Evolutionary conservation across 2,329 filamentous ascomycete genomes (phyloP).

Genomic region (Arthrinium puccinioides): DNA sequence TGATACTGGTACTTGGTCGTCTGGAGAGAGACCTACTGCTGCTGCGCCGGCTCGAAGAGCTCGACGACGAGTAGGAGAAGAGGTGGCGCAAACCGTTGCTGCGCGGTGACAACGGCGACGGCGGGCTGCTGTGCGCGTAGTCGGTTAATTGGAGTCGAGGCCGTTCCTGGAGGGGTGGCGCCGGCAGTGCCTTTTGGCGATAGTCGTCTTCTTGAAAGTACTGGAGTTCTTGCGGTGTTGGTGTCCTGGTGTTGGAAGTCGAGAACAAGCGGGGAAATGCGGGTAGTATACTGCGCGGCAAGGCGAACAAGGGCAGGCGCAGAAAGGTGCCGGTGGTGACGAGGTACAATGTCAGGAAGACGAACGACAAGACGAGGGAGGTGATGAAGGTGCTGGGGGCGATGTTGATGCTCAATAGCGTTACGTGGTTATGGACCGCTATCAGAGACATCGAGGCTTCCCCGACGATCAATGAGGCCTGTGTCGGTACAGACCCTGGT

Average conservation of each 20-base stretch:
- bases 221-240: background rate
- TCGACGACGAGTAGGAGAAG: conserved; percentile 13
- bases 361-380: conserved; percentile 38
- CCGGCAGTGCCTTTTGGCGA: conserved; percentile 6
- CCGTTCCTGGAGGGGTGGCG: conserved; percentile 8
- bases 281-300: conserved; percentile 5
- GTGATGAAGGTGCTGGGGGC: conserved; percentile 52
- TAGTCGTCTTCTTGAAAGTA: conserved; percentile 22
- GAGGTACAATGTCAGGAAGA: conserved; percentile 44
- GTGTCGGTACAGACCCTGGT: conserved; percentile 34
- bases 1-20: conserved; percentile 2
- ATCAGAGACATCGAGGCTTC: conserved; percentile 37
- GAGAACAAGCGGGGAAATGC: conserved; percentile 7
- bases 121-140: conserved; percentile 10
- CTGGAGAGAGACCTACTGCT: conserved; percentile 14
- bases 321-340: conserved; percentile 25
- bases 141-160: conserved; percentile 17
- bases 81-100: conserved; percentile 13
- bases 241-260: background rate
- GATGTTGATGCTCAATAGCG: conserved; percentile 51
- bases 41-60: conserved; percentile 13
- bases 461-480: too few relatives aligned
- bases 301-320: background rate
- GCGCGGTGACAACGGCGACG: conserved; percentile 8
- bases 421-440: conserved; percentile 49